Evolutionary conservation across 1,139 yeast species (phyloP).

Genomic region (Casaregolazyma suthepensis): DNA sequence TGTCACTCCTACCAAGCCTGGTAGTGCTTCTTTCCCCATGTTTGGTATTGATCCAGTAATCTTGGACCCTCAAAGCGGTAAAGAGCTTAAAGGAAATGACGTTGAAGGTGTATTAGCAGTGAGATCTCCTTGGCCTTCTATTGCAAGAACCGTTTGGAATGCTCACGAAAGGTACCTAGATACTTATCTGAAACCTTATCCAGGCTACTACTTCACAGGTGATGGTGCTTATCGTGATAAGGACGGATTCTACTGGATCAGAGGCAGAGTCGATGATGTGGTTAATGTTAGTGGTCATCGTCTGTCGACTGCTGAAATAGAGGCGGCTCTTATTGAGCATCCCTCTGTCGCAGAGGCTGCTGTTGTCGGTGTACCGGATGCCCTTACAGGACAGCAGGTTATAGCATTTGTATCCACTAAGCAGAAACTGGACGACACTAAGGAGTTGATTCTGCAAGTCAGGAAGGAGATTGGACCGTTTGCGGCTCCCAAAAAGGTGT

Average conservation of each 20-base stretch:
- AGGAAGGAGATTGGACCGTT: slow-evolving; percentile 95
- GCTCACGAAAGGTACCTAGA: slow-evolving; percentile 86
- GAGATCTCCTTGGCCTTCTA: slow-evolving; percentile 89
- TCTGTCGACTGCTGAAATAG: slow-evolving; percentile 93
- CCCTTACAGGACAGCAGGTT: slow-evolving; percentile 95
- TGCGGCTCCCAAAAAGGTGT: slow-evolving; percentile 92
- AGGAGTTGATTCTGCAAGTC: slow-evolving; percentile 75
- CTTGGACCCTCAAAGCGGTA: slow-evolving; percentile 86
- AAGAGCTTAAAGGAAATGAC: slow-evolving; percentile 77
- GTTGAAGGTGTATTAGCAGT: slow-evolving; percentile 94
- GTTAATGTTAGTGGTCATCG: slow-evolving; percentile 97
- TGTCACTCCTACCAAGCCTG: slow-evolving; percentile 90
- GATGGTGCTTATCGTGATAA: slow-evolving; percentile 98
- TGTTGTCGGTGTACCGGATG: slow-evolving; percentile 90
- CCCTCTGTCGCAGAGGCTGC: slow-evolving; percentile 83
- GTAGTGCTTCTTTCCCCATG: slow-evolving; percentile 93
- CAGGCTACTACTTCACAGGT: slow-evolving; percentile 94
- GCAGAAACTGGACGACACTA: slow-evolving; percentile 54
- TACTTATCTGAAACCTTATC: slow-evolving; percentile 90
- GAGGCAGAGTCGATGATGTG: slow-evolving; percentile 97
- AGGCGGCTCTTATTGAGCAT: slow-evolving; percentile 81
- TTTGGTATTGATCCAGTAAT: slow-evolving; percentile 87
- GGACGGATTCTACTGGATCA: slow-evolving; percentile 95
- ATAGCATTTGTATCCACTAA: slow-evolving; percentile 88
- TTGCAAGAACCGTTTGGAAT: slow-evolving; percentile 94